Conservation (phyloP, 2,329 filamentous ascomycete species). For the Diaporthe sp. region DNA sequence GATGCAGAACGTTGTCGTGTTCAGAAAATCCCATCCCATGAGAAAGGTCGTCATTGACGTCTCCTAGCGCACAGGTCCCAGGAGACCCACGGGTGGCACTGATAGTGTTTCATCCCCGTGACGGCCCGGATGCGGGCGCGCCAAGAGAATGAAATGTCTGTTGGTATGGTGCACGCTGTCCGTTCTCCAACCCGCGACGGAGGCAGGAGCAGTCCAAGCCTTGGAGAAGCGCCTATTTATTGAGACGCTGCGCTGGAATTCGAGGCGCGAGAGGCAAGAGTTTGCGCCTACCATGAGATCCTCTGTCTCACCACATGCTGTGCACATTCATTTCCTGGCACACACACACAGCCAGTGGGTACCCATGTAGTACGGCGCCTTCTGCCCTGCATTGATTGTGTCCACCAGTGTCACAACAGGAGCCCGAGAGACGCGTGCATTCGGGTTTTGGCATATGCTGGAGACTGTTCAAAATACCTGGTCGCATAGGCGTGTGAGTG, state of each 20-base stretch:
- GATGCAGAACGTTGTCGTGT: constrained; percentile 24
- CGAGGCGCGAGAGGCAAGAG: neutral
- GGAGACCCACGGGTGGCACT: constrained; percentile 18
- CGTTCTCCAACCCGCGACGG: neutral
- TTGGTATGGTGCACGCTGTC: neutral
- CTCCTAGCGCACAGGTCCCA: constrained; percentile 1
- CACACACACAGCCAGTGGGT: neutral
- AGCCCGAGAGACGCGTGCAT: neutral
- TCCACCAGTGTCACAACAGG: neutral
- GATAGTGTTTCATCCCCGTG: constrained; percentile 17
- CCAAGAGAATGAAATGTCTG: neutral
- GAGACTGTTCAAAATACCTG: neutral
- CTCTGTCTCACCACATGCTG: neutral
- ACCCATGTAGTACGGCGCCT: neutral
- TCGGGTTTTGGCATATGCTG: neutral
- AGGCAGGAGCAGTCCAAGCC: neutral
- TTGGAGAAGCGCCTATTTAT: neutral
- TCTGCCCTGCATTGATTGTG: neutral
- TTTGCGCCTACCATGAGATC: neutral
- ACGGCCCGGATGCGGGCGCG: neutral
- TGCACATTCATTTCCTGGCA: neutral
- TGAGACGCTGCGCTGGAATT: neutral
- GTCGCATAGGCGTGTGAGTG: neutral
- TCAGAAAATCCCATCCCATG: neutral
- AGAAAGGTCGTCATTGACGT: constrained; percentile 21